A percentile compares a stretch with the other conserved stretches of the same genome.
Evolutionary conservation across 2,329 filamentous ascomycete species (phyloP).

Genomic region (Aspergillaceae sp.): DNA sequence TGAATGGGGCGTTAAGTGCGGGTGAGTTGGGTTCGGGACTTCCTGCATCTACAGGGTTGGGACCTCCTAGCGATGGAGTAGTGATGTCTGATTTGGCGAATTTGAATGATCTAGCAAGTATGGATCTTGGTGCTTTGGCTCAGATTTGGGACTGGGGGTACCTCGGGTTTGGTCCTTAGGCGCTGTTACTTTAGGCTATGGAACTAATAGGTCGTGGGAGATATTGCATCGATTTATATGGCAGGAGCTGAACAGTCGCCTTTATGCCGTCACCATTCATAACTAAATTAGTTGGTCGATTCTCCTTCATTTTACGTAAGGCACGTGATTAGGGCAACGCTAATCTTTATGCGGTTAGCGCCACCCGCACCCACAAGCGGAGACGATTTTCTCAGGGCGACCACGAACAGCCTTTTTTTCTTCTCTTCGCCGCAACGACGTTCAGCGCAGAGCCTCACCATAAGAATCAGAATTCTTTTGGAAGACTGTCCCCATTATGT

Average conservation of each 20-base stretch:
- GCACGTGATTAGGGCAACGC: slow-evolving; percentile 15
- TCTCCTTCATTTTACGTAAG: too few relatives aligned
- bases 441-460: slow-evolving; percentile 58
- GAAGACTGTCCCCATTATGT: slow-evolving; percentile 66
- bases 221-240: too few relatives aligned
- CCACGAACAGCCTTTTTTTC: slow-evolving; percentile 15
- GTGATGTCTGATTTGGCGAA: background rate
- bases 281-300: too few relatives aligned
- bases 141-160: slow-evolving; percentile 22
- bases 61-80: background rate
- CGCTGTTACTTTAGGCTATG: too few relatives aligned
- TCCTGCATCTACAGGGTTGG: background rate
- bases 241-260: too few relatives aligned
- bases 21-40: background rate
- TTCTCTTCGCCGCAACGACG: slow-evolving; percentile 19
- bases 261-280: too few relatives aligned
- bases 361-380: slow-evolving; percentile 30
- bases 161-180: slow-evolving; percentile 2
- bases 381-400: slow-evolving; percentile 24
- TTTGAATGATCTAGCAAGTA: slow-evolving; percentile 4
- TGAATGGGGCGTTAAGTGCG: background rate
- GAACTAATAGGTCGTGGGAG: too few relatives aligned
- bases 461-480: slow-evolving; percentile 66
- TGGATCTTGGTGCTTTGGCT: slow-evolving; percentile 17
- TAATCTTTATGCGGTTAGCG: slow-evolving; percentile 19